Evolutionary conservation across 2,329 filamentous ascomycete genomes (phyloP).

Genomic region (Ophiostoma quercus): DNA sequence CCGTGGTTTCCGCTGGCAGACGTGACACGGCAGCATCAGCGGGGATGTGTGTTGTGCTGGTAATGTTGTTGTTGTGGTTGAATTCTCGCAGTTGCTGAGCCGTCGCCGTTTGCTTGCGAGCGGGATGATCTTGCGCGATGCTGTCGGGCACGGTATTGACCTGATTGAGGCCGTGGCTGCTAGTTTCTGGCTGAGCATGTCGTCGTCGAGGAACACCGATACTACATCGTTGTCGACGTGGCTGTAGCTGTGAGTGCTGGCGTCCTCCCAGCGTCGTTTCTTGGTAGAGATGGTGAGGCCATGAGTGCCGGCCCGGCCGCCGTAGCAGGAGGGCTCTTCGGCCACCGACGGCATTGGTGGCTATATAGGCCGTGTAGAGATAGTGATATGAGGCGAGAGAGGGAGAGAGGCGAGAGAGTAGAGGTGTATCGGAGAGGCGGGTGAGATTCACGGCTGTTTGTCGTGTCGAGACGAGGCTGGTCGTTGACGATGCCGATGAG

Average conservation of each 20-base stretch:
- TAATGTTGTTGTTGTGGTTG: no score
- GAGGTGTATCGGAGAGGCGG: not conserved
- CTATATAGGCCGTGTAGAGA: not conserved
- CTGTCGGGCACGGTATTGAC: not conserved
- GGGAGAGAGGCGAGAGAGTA: no score
- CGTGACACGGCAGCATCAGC: conserved; percentile 51
- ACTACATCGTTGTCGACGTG: not conserved
- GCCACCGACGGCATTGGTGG: conserved; percentile 11
- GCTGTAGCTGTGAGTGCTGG: conserved; percentile 18
- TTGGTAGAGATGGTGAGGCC: conserved; percentile 28
- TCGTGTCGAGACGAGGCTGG: not conserved
- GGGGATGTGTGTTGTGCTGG: not conserved
- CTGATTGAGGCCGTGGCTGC: not conserved
- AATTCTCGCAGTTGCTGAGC: conserved; percentile 5
- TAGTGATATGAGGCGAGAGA: no score
- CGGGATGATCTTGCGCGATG: conserved; percentile 19
- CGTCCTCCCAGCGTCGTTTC: conserved; percentile 39
- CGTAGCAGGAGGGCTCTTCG: conserved; percentile 7
- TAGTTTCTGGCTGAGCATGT: conserved; percentile 5
- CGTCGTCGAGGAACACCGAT: not conserved
- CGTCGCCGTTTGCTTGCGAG: conserved; percentile 19
- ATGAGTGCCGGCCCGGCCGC: not conserved
- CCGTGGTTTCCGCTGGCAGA: conserved; percentile 61
- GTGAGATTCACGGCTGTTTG: not conserved
- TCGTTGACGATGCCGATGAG: not conserved